phyloP scores from a whole-genome alignment of 306 rosid genomes.

The Quillaja saponaria region DNA sequence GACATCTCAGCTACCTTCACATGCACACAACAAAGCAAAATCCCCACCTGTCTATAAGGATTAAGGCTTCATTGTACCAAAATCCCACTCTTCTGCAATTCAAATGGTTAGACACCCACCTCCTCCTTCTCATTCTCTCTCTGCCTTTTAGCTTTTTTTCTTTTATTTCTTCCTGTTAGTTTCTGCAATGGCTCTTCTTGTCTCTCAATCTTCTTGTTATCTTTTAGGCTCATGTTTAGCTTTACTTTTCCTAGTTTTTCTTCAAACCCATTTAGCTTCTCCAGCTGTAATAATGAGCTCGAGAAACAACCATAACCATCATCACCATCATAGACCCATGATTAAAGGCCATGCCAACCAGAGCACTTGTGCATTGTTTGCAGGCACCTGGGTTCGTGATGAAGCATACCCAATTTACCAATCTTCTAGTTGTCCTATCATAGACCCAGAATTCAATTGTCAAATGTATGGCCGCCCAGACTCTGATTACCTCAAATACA shows the following conservation, averaged over 20 bases:
- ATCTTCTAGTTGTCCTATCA: conserved; percentile 67
- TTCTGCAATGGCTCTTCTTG: conserved; percentile 43
- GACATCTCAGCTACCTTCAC: too few relatives aligned
- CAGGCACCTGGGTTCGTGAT: conserved; percentile 84
- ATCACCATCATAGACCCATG: conserved; percentile 56
- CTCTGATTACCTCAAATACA: conserved; percentile 70
- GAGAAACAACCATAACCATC: conserved; percentile 51
- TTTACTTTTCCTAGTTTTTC: conserved; percentile 35
- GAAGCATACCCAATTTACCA: conserved; percentile 77
- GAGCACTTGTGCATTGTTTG: conserved; percentile 71
- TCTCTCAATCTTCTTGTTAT: conserved; percentile 20
- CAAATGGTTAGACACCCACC: conserved; percentile 25
- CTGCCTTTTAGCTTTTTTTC: conserved; percentile 21
- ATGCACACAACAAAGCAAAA: too few relatives aligned
- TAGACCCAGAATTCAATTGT: conserved; percentile 90
- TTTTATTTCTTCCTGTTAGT: not conserved
- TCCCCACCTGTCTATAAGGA: too few relatives aligned
- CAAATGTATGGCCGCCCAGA: conserved; percentile 93
- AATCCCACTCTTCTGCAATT: not conserved
- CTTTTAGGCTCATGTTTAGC: conserved; percentile 19
- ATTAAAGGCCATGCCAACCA: conserved; percentile 78
- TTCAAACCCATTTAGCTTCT: conserved; percentile 42
- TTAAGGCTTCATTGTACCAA: too few relatives aligned
- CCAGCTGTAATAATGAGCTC: conserved; percentile 61
- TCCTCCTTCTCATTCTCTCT: conserved; percentile 13